These are phyloP conservation scores for Rosa persica DNA, from an alignment of 306 rosid genomes.

Conservation along the genomic window DNA sequence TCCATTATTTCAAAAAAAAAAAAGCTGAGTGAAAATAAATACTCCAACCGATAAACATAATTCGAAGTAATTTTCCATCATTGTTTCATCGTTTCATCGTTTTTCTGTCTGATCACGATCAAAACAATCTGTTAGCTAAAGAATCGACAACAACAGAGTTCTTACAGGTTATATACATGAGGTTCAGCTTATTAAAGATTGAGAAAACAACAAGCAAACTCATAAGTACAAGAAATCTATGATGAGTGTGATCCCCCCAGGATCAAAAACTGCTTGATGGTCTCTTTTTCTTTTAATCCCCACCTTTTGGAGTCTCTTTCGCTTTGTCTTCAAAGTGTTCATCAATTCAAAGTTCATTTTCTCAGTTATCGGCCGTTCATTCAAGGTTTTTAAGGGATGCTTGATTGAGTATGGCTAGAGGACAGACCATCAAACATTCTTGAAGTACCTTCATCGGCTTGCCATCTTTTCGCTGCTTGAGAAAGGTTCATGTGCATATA, in stretches of 20 bases:
- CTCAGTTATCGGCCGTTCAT: constrained; percentile 62
- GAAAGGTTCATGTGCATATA: constrained; percentile 73
- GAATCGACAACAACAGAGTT: constrained; percentile 40
- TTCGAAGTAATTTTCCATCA: constrained; percentile 34
- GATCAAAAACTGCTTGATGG: constrained; percentile 31
- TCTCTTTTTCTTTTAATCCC: not conserved
- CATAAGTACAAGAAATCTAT: constrained; percentile 28
- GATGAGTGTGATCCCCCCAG: constrained; percentile 18
- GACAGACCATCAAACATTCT: constrained; percentile 60
- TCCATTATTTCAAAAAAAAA: too few species aligned
- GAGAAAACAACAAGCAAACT: constrained; percentile 29
- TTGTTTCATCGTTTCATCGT: constrained; percentile 18
- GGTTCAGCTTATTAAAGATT: constrained; percentile 27
- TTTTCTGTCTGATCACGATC: constrained; percentile 23
- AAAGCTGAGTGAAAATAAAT: too few species aligned
- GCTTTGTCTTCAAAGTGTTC: constrained; percentile 8
- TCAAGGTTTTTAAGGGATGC: constrained; percentile 84
- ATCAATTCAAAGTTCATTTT: not conserved
- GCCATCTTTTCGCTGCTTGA: constrained; percentile 83
- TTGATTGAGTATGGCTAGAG: constrained; percentile 67
- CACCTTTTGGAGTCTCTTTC: not conserved
- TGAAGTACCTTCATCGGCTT: constrained; percentile 89
- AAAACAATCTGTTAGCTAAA: constrained; percentile 25
- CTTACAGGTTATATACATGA: constrained; percentile 21
- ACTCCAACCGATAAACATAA: constrained; percentile 13